Evolutionary conservation across 139 green algal genomes (phyloP).

Genomic region (Ulvella scutata): DNA sequence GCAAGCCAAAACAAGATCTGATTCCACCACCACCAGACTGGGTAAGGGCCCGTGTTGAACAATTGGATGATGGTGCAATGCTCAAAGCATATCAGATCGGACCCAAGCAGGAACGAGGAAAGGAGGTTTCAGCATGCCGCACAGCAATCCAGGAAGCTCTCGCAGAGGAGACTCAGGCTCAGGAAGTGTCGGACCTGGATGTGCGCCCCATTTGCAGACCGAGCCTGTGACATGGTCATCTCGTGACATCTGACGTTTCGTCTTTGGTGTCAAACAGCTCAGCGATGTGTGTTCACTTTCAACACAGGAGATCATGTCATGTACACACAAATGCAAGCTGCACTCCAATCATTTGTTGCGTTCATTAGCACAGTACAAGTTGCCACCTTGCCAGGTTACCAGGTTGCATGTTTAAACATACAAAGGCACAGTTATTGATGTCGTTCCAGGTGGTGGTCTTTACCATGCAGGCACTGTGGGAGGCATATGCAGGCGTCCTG

Average conservation of each 20-base stretch:
- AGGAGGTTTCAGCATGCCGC: conserved; percentile 7
- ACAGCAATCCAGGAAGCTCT: conserved; percentile 5
- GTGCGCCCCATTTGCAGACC: neutral
- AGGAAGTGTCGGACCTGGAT: neutral
- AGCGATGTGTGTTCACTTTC: no score
- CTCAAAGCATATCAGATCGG: conserved; percentile 12
- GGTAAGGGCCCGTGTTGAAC: neutral
- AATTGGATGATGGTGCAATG: neutral
- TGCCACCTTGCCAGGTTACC: no score
- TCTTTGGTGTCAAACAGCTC: neutral
- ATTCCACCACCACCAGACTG: neutral
- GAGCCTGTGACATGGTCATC: neutral
- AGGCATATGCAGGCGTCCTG: no score
- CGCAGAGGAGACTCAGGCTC: neutral
- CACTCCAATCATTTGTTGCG: no score
- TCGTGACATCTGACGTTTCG: no score
- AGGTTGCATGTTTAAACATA: no score
- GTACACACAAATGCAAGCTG: no score
- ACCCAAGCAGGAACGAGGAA: conserved; percentile 31
- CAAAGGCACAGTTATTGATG: no score
- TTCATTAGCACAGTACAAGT: no score
- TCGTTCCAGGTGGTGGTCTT: no score
- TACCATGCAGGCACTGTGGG: no score
- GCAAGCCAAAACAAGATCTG: neutral
- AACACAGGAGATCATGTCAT: no score